These are phyloP conservation scores for Rhodotorula sp. DNA, from an alignment of 1,284 basidiomycete species.

Conservation along the genomic window DNA sequence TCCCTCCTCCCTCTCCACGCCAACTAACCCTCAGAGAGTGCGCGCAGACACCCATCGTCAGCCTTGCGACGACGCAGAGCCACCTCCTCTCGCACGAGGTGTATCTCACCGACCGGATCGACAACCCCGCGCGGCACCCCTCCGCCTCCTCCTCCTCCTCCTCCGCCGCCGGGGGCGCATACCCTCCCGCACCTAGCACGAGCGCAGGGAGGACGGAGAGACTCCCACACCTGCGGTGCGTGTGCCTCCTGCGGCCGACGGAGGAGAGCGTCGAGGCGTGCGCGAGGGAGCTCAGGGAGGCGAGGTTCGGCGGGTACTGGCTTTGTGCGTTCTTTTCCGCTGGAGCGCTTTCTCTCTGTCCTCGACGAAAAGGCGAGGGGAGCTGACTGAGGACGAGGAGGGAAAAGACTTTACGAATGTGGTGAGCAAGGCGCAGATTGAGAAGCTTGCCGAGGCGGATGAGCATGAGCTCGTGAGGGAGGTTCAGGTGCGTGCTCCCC, in stretches of 20 bases:
- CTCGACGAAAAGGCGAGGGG: slow-evolving; percentile 1
- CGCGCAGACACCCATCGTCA: slow-evolving; percentile 90
- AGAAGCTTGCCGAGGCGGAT: slow-evolving; percentile 89
- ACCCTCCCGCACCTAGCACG: slow-evolving; percentile 34
- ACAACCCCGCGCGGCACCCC: slow-evolving; percentile 60
- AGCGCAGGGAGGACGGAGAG: slow-evolving; percentile 62
- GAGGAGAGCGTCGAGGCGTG: slow-evolving; percentile 79
- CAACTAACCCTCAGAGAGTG: too few relatives aligned
- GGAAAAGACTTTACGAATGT: slow-evolving; percentile 88
- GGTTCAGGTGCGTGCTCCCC: slow-evolving; percentile 71
- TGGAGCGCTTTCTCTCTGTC: slow-evolving; percentile 50
- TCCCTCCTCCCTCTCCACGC: not conserved
- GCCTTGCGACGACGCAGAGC: slow-evolving; percentile 91
- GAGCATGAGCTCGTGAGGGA: slow-evolving; percentile 95
- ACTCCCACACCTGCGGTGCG: slow-evolving; percentile 94
- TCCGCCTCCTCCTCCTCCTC: slow-evolving; percentile 5
- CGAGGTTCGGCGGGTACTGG: slow-evolving; percentile 95
- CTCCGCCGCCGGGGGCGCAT: not conserved
- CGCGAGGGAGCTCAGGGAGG: slow-evolving; percentile 79
- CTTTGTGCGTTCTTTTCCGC: slow-evolving; percentile 77
- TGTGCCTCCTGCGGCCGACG: slow-evolving; percentile 84
- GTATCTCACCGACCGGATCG: slow-evolving; percentile 95
- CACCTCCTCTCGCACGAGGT: slow-evolving; percentile 93
- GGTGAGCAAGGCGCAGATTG: slow-evolving; percentile 85
- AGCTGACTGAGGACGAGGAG: not conserved